Evolutionary conservation across 257 asterid species (phyloP), one percentile per base, ranked within the genome.

Genomic region (Nicotiana benthamiana): DNA sequence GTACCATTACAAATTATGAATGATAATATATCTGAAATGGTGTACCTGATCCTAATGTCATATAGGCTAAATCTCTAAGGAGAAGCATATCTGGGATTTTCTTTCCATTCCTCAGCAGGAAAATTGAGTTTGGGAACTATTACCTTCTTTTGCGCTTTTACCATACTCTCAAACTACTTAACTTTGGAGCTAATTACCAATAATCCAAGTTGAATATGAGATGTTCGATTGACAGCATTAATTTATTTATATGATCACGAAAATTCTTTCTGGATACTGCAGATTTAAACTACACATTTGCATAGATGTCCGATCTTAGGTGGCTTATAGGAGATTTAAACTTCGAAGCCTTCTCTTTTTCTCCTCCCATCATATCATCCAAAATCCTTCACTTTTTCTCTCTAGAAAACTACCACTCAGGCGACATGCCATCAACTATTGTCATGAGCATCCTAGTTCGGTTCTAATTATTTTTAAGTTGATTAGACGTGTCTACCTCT

Each of bases 131-230:
- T 32, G 51, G 52, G 75, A 65, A 65, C 51, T 36, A 32, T 18
- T 30, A 17, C 48, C 52, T 28, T 64, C 46, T 13, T 64, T 57
- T 64, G 43, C 72, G 6, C 67, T 64, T 15, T 28, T 28, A 64
- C 22, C 46, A 28, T 18, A 32, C 17, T 12, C 52, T 32, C 51
- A 66, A 66, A 32, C 15, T 66, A 66, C 26, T 32, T 32, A 18
- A 28, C 4, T 66, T 32, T 66, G 52, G 27, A 32, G 75, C 75
- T 66, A 66, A 66, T 32, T 32, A 32, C 27, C 24, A 66, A 32
- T 32, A 66, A 66, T 20, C 75, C 75, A 66, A 66, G 52, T 66
- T 32, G 75, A 32, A 66, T 66, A 66, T 66, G 52, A 66, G 75
- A 66, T 32, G 75, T 1, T 24, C 36, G 75, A 48, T 9, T 43